Percentiles rank a stretch among this genome's conserved stretches.
phyloP scores from a whole-genome alignment of 23 red algal species.

The Gracilaria vermiculophylla region DNA sequence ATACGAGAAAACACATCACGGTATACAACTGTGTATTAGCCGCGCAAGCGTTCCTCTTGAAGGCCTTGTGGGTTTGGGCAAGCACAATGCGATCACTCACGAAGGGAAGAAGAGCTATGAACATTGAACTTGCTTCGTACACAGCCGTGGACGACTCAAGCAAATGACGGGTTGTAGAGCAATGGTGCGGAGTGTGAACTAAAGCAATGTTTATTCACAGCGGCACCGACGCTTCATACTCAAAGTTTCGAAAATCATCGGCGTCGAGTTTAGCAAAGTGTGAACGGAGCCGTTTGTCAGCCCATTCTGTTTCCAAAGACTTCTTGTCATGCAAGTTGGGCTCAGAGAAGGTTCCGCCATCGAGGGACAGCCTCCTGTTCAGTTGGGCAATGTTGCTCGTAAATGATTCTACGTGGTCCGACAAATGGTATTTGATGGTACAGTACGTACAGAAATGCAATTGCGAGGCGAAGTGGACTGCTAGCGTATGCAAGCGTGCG shows the following conservation, averaged over 20 bases:
- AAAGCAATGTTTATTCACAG: too few species aligned
- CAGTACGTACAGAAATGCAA: background rate
- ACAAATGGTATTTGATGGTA: background rate
- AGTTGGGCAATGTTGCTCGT: background rate
- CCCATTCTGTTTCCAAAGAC: background rate
- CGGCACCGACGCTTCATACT: background rate
- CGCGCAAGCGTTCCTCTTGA: slow-evolving; percentile 74
- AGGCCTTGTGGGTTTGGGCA: slow-evolving; percentile 78
- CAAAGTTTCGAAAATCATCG: background rate
- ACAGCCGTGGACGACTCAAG: slow-evolving; percentile 21
- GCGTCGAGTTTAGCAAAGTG: background rate
- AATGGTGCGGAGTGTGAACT: slow-evolving; percentile 13
- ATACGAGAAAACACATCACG: background rate
- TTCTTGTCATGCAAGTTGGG: background rate
- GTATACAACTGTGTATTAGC: background rate
- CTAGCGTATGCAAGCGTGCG: background rate
- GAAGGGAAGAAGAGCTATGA: slow-evolving; percentile 50
- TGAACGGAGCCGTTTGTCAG: background rate
- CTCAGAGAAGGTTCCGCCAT: background rate
- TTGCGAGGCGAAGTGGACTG: background rate
- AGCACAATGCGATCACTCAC: slow-evolving; percentile 73
- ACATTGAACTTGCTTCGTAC: slow-evolving; percentile 23
- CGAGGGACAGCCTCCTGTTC: background rate
- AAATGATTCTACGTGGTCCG: background rate
- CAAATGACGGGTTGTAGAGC: background rate